A percentile compares a stretch with the other conserved stretches of the same genome.
These are phyloP conservation scores for Dioscorea zingiberensis DNA, from an alignment of 106 monocot species.

Conservation along the genomic window DNA sequence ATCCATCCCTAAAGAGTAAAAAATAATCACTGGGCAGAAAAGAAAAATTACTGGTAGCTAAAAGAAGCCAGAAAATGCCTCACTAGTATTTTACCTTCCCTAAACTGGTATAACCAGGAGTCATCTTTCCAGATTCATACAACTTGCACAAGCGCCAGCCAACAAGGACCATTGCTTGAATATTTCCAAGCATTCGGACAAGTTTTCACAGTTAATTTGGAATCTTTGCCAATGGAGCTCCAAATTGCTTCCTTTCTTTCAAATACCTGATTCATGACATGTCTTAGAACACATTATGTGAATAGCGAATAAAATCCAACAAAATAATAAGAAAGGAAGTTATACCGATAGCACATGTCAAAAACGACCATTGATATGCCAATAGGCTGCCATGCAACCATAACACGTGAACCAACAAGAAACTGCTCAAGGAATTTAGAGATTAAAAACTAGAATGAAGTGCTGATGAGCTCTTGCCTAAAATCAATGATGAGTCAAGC, in stretches of 20 bases:
- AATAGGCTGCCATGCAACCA: slow-evolving; percentile 95
- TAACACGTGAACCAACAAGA: slow-evolving; percentile 81
- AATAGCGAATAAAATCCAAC: neutral
- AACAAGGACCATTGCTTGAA: slow-evolving; percentile 91
- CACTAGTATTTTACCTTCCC: slow-evolving; percentile 49
- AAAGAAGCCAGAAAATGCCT: neutral
- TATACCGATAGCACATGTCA: slow-evolving; percentile 84
- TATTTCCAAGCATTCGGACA: slow-evolving; percentile 85
- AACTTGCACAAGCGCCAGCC: slow-evolving; percentile 97
- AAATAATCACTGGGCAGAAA: too few relatives aligned
- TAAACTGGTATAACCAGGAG: slow-evolving; percentile 83
- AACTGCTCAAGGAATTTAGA: slow-evolving; percentile 34
- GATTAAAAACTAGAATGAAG: neutral
- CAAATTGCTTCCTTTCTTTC: slow-evolving; percentile 93
- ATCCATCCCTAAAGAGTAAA: slow-evolving; percentile 64
- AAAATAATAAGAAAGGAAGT: neutral
- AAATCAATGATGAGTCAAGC: too few relatives aligned
- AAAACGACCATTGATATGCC: slow-evolving; percentile 92
- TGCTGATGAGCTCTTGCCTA: too few relatives aligned
- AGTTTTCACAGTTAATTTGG: slow-evolving; percentile 93
- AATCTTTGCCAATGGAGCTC: slow-evolving; percentile 84
- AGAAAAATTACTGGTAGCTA: neutral
- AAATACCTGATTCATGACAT: slow-evolving; percentile 50
- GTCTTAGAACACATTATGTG: neutral
- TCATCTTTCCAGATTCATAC: slow-evolving; percentile 97